Conservation (phyloP, 2,329 filamentous ascomycete species). For the Helicocarpus griseus region DNA sequence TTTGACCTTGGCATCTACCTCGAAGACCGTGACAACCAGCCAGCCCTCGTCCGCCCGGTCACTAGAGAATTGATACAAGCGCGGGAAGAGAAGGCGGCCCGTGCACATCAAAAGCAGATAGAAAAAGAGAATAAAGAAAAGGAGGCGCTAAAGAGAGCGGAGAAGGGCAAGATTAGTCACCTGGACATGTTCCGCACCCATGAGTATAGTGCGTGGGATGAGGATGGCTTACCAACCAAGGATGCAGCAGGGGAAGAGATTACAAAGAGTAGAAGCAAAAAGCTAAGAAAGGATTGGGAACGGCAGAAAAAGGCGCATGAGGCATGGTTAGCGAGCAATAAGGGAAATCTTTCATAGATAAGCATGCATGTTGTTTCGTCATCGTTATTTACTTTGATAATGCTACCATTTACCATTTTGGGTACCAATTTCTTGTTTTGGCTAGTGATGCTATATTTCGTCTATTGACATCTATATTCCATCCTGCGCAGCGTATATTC, state of each 20-base stretch:
- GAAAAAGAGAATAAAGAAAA: conserved; percentile 51
- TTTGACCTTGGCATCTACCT: conserved; percentile 79
- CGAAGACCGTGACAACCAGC: conserved; percentile 63
- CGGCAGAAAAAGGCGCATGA: conserved; percentile 79
- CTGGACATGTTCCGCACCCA: conserved; percentile 48
- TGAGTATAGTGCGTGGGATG: conserved; percentile 71
- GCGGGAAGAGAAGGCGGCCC: conserved; percentile 40
- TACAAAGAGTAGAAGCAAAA: conserved; percentile 70
- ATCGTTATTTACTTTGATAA: neutral
- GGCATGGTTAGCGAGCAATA: conserved; percentile 38
- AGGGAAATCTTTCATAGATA: neutral
- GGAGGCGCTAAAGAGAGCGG: conserved; percentile 42
- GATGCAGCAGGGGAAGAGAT: conserved; percentile 70
- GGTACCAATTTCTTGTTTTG: neutral
- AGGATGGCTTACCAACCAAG: conserved; percentile 67
- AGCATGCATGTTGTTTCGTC: neutral
- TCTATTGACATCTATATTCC: too few relatives aligned
- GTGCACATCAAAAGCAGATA: conserved; percentile 39
- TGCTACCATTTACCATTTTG: neutral
- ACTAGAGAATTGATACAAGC: conserved; percentile 47
- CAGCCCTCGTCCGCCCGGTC: conserved; percentile 62
- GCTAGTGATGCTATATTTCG: too few relatives aligned
- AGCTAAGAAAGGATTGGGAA: conserved; percentile 81
- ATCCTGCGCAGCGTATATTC: too few relatives aligned
- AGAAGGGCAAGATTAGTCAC: conserved; percentile 49